Percentiles rank a stretch among this genome's conserved stretches.
These are phyloP conservation scores for Tuber brumale DNA, from an alignment of 495 filamentous ascomycete species.

Conservation along the genomic window DNA sequence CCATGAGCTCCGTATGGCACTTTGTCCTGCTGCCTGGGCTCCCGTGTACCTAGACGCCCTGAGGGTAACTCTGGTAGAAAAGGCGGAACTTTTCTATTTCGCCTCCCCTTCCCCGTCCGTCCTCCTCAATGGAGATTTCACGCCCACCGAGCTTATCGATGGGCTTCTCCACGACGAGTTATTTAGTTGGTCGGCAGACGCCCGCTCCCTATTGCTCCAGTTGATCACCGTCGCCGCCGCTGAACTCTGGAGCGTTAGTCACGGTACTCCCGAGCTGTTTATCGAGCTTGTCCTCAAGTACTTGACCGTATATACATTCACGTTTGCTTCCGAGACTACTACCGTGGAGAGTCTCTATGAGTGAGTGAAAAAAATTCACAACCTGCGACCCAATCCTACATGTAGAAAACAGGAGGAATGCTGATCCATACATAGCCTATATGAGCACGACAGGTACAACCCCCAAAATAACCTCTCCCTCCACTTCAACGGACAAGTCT, in stretches of 20 bases:
- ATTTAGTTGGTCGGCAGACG: not conserved
- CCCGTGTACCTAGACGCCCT: not conserved
- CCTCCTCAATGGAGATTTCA: not conserved
- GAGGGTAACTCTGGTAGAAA: not conserved
- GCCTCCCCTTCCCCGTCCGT: too few relatives aligned
- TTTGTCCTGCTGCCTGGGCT: not conserved
- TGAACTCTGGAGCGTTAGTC: accelerated
- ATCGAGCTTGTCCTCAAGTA: not conserved
- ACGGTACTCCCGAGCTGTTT: not conserved
- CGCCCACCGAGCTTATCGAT: too few relatives aligned
- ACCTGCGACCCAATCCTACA: not conserved
- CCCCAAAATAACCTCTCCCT: not conserved
- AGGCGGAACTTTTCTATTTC: not conserved
- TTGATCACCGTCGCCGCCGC: accelerated
- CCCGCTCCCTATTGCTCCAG: not conserved
- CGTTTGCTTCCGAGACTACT: not conserved
- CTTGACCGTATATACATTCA: not conserved
- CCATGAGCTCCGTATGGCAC: not conserved
- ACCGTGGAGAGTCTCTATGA: not conserved
- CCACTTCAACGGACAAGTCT: not conserved
- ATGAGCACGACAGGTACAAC: not conserved
- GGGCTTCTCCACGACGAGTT: not conserved
- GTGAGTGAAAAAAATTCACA: not conserved
- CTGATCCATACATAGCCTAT: not conserved
- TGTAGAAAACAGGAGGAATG: not conserved